Evolutionary conservation across 1,284 basidiomycete genomes (phyloP).

Genomic region (Malassezia brasiliensis): DNA sequence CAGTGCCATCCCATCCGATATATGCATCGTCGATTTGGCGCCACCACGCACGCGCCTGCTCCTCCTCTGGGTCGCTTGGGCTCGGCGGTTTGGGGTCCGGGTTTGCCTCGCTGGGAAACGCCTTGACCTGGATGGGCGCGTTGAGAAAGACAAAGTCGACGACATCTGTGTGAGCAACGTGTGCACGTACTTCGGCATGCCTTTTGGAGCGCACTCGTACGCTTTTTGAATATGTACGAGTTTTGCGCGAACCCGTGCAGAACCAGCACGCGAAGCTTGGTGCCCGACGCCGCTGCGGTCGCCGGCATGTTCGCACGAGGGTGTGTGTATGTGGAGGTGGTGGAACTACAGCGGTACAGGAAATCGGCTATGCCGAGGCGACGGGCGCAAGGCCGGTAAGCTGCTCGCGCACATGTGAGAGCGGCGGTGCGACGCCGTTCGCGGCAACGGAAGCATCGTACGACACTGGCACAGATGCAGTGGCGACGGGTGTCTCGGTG

Average conservation of each 20-base stretch:
- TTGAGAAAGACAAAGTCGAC: constrained; percentile 43
- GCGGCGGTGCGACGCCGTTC: background rate
- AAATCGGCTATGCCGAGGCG: background rate
- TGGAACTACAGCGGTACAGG: background rate
- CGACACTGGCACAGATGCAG: no score
- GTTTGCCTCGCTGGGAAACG: constrained; percentile 10
- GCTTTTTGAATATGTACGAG: constrained; percentile 28
- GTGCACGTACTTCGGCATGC: constrained; percentile 24
- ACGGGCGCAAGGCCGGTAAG: background rate
- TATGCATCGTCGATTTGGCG: constrained; percentile 30
- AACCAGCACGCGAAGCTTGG: constrained; percentile 35
- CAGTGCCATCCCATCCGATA: constrained; percentile 30
- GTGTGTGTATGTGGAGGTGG: background rate
- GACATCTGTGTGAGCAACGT: constrained; percentile 21
- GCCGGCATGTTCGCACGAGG: background rate
- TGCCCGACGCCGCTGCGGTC: background rate
- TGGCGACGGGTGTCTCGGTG: no score
- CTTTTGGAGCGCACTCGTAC: constrained; percentile 38
- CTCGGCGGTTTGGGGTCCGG: constrained; percentile 25
- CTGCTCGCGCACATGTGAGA: background rate
- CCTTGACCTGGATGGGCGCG: constrained; percentile 37
- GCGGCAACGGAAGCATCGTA: no score
- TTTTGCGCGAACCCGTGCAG: constrained; percentile 46
- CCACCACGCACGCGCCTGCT: constrained; percentile 47
- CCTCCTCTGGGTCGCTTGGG: constrained; percentile 36